These are phyloP conservation scores for Rosa rugosa DNA, from an alignment of 306 rosid genomes.

Conservation along the genomic window DNA sequence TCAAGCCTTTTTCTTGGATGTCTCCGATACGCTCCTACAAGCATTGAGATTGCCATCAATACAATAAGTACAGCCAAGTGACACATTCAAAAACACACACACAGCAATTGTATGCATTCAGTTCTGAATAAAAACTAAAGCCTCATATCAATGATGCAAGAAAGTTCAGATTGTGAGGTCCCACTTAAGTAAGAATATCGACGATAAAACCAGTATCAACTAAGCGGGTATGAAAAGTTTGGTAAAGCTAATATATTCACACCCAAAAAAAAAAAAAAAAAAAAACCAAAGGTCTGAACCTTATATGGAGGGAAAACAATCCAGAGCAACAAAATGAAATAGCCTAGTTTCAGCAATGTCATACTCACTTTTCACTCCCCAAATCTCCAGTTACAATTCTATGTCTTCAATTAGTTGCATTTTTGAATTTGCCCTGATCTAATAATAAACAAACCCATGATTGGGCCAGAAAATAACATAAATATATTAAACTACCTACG, in stretches of 20 bases:
- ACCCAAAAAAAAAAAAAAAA: not conserved
- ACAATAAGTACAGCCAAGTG: slow-evolving; percentile 16
- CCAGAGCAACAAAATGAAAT: not conserved
- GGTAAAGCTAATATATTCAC: not conserved
- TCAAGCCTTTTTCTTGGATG: slow-evolving; percentile 44
- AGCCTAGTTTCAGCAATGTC: not conserved
- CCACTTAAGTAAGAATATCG: not conserved
- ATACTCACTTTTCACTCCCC: not conserved
- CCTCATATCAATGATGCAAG: not conserved
- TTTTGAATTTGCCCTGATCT: not conserved
- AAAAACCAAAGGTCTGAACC: not conserved
- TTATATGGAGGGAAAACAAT: not conserved
- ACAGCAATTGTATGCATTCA: not conserved
- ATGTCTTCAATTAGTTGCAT: not conserved
- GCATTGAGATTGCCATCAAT: slow-evolving; percentile 28
- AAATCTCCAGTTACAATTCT: not conserved
- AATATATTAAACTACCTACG: not conserved
- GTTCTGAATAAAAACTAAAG: slow-evolving; percentile 5
- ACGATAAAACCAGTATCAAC: not conserved
- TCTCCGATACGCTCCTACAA: slow-evolving; percentile 41
- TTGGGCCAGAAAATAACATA: not conserved
- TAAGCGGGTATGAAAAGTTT: not conserved
- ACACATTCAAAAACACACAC: not conserved
- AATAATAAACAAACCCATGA: not conserved
- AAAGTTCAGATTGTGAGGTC: not conserved